These are phyloP conservation scores for Ophiostoma sp. DNA, from an alignment of 2,329 filamentous ascomycete genomes.

Conservation along the genomic window DNA sequence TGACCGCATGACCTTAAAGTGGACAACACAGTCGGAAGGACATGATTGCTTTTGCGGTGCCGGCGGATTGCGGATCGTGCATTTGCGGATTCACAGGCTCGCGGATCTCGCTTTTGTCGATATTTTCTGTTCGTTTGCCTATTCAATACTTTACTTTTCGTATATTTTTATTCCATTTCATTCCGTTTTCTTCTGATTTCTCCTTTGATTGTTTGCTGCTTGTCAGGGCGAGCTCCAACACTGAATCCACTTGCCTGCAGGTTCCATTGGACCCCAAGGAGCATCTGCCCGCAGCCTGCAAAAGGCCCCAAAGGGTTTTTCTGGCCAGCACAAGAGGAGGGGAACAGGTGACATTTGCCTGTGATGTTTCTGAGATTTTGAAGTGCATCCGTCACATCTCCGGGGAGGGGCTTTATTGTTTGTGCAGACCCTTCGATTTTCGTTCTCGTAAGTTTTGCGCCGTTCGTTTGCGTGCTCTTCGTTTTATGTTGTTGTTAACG, in stretches of 20 bases:
- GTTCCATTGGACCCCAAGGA: neutral
- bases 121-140: neutral
- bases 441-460: neutral
- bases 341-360: conserved; percentile 1
- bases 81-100: neutral
- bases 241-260: neutral
- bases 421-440: neutral
- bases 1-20: conserved; percentile 1
- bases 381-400: neutral
- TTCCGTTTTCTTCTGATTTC: neutral
- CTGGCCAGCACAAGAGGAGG: neutral
- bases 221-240: neutral
- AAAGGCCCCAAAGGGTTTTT: neutral
- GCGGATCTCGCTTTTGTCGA: neutral
- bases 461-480: neutral
- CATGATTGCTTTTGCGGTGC: neutral
- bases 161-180: neutral
- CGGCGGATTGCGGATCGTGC: neutral
- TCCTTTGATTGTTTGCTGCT: neutral
- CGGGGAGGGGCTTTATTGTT: neutral
- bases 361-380: too few relatives aligned
- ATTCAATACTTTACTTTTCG: neutral
- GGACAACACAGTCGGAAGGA: neutral
- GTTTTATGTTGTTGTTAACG: neutral
- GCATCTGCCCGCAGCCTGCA: neutral